Evolutionary conservation across 352 stramenopile genomes (phyloP).

Genomic region (Nothophytophthora sp.): DNA sequence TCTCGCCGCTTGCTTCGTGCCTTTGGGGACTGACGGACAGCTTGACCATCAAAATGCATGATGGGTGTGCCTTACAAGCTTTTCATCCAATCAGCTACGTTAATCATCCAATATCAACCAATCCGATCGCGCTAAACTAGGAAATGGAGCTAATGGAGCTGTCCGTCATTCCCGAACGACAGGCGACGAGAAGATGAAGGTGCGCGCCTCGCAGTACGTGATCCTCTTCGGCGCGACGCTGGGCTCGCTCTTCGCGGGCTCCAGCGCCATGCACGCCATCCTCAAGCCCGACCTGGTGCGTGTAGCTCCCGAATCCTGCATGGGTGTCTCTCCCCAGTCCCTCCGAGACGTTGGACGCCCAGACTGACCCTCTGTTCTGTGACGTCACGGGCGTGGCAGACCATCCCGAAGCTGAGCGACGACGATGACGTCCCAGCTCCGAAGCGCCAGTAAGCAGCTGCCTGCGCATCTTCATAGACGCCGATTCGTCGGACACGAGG

Average conservation of each 20-base stretch:
- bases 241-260: conserved; percentile 82
- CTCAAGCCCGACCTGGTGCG: conserved; percentile 82
- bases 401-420: conserved; percentile 43
- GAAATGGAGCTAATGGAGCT: background rate
- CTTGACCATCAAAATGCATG: too few relatives aligned
- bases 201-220: conserved; percentile 76
- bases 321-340: background rate
- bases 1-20: background rate
- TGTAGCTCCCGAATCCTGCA: conserved; percentile 1
- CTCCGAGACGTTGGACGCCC: too few relatives aligned
- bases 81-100: conserved; percentile 11
- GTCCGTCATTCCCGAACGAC: conserved; percentile 2
- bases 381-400: too few relatives aligned
- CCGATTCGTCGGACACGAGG: background rate
- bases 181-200: conserved; percentile 42
- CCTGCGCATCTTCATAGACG: too few relatives aligned
- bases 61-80: too few relatives aligned
- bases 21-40: too few relatives aligned
- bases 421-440: conserved; percentile 6
- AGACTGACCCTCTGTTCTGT: too few relatives aligned
- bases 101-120: background rate
- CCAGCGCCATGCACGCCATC: conserved; percentile 81
- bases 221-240: conserved; percentile 71
- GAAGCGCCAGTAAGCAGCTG: conserved; percentile 22
- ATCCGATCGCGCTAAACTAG: background rate